A percentile compares a stretch with the other conserved stretches of the same genome.
These are phyloP conservation scores for Letharia lupina DNA, from an alignment of 495 filamentous ascomycete species.

Conservation along the genomic window DNA sequence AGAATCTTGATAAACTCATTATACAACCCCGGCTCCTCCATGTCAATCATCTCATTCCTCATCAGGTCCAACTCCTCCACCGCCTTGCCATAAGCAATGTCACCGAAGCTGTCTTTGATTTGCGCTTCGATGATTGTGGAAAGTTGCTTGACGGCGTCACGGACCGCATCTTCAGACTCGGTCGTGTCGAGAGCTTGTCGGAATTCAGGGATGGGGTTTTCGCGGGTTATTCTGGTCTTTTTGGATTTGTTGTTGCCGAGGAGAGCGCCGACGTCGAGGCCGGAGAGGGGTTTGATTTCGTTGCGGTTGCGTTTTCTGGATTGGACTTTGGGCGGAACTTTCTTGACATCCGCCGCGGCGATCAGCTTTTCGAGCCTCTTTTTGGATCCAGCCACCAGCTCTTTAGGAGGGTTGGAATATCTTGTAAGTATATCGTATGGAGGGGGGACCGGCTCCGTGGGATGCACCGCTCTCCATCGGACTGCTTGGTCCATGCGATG, in stretches of 20 bases:
- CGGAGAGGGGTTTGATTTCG: conserved; percentile 75
- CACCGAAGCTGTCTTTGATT: conserved; percentile 64
- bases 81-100: conserved; percentile 64
- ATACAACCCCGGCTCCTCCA: conserved; percentile 69
- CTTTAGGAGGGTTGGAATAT: conserved; percentile 65
- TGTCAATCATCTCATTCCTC: conserved; percentile 64
- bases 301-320: conserved; percentile 61
- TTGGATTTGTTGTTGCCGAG: conserved; percentile 50
- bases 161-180: conserved; percentile 51
- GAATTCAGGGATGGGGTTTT: conserved; percentile 88
- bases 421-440: conserved; percentile 59
- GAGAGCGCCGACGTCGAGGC: conserved; percentile 75
- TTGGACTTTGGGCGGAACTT: conserved; percentile 80
- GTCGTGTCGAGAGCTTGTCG: conserved; percentile 65
- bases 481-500: conserved; percentile 84
- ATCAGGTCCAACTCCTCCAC: conserved; percentile 69
- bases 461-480: conserved; percentile 68
- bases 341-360: conserved; percentile 71
- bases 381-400: conserved; percentile 50
- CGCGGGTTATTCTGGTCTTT: conserved; percentile 55
- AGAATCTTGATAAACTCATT: conserved; percentile 65
- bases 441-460: conserved; percentile 56
- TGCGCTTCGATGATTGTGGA: conserved; percentile 56
- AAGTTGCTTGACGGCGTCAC: conserved; percentile 69
- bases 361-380: conserved; percentile 54